Base-by-base conservation (phyloP, 192 early-diverging fungal species). In the Umbelopsis sp. region DNA sequence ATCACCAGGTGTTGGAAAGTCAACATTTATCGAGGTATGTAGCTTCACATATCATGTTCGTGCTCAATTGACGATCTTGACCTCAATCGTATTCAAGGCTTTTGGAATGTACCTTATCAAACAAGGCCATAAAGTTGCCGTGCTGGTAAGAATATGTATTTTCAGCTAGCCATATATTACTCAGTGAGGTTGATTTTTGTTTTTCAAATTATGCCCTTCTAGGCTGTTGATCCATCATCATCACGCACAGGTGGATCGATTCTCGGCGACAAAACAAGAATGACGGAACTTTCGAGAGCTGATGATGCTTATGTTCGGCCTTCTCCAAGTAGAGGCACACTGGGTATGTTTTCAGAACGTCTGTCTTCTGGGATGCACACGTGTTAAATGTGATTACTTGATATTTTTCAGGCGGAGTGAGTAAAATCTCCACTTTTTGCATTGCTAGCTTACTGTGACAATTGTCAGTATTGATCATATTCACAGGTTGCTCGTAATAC, bases 161-260 rank as follows among this genome's bases (percentile, higher is more conserved):
- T 2, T 4, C 29, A 20, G 34, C 16, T 56, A 4, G 0, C 53
- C 3, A 29, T 34, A 14, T 62, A 34, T 20, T 12, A 14, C 29
- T 14, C 31, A 4, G 9, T 34, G 38, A 20, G 7, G 10, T 44
- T 25, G 12, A 51, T 32, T 36, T 32, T 8, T 17, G 5, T 36
- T 32, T 8, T 17, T 1, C 31, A 8, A 38, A 22, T 8, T 11
- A 17, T 22, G 20, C 20, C 22, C n/a, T 24, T 9, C 21, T 72
- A 92, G 89, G 93, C 93, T 3, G 90, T 95, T 8, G 93, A 95
- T 77, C 93, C 93, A 26, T 95, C 93, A 32, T 93, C 91, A 29
- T 69, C 87, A 0, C 74, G 90, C 29, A 92, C 93, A 11, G 93
- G 93, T 45, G 93, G 93, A 22, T 92, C 90, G 17, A 94, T 94